Evolutionary conservation across 2,329 filamentous ascomycete genomes (phyloP).

Genomic region (Trichophyton schoenleinii): DNA sequence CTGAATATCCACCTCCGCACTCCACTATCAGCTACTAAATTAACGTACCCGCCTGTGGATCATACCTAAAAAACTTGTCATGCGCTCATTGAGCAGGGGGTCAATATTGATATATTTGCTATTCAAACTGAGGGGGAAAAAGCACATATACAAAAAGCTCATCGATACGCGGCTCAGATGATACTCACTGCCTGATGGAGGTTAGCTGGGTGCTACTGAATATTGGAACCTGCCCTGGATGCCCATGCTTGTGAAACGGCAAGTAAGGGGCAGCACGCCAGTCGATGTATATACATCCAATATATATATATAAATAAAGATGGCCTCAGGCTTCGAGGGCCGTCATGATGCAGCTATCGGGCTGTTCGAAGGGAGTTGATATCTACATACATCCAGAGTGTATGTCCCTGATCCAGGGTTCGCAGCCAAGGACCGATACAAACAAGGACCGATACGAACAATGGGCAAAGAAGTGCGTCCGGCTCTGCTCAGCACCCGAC

Average conservation of each 20-base stretch:
- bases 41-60: not conserved
- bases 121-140: not conserved
- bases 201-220: not conserved
- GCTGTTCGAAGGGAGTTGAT: too few relatives aligned
- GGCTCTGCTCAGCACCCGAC: not conserved
- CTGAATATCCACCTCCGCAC: not conserved
- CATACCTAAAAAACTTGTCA: not conserved
- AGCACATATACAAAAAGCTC: not conserved
- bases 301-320: not conserved
- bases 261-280: not conserved
- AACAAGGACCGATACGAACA: not conserved
- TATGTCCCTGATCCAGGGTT: not conserved
- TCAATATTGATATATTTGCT: not conserved
- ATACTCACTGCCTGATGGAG: not conserved
- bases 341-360: not conserved
- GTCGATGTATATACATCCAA: not conserved
- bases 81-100: not conserved
- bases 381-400: not conserved
- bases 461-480: not conserved
- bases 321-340: too few relatives aligned
- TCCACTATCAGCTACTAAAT: not conserved
- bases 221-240: not conserved
- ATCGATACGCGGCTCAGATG: not conserved
- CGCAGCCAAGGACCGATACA: not conserved
- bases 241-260: not conserved